Evolutionary conservation across 352 stramenopile genomes (phyloP).

Genomic region (Globisporangium cystogenes): DNA sequence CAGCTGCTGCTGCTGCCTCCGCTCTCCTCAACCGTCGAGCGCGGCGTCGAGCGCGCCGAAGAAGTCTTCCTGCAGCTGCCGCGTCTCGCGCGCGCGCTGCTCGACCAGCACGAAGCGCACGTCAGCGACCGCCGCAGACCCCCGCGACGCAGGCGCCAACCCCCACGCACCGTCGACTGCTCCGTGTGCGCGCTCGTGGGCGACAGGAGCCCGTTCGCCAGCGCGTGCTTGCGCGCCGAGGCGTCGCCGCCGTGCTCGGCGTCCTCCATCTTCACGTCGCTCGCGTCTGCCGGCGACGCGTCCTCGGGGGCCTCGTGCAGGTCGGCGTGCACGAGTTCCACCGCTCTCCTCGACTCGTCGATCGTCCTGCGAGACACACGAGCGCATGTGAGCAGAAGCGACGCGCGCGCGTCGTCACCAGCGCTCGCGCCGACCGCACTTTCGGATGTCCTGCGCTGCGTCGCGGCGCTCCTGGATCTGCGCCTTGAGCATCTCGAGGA

Average conservation of each 20-base stretch:
- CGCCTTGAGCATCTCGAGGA: constrained; percentile 77
- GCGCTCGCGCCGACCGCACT: constrained; percentile 8
- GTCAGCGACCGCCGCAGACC: no score
- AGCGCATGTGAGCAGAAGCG: not conserved
- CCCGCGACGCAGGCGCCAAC: not conserved
- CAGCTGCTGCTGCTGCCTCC: not conserved
- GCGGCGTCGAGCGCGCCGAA: constrained; percentile 50
- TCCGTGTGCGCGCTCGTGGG: constrained; percentile 19
- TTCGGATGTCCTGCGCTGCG: constrained; percentile 65
- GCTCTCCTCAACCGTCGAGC: constrained; percentile 15
- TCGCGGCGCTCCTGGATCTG: constrained; percentile 76
- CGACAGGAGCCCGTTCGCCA: constrained; percentile 11
- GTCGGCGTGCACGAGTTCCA: constrained; percentile 55
- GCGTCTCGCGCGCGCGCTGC: constrained; percentile 39
- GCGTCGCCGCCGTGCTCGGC: constrained; percentile 16
- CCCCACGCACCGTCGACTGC: constrained; percentile 34
- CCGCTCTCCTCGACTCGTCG: constrained; percentile 50
- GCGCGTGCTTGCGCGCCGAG: constrained; percentile 5
- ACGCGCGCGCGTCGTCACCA: not conserved
- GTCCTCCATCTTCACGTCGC: constrained; percentile 22
- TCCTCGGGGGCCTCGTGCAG: constrained; percentile 54
- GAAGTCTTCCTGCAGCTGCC: constrained; percentile 61
- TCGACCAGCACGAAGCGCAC: not conserved
- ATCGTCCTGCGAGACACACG: constrained; percentile 39
- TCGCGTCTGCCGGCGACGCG: constrained; percentile 12